A percentile compares a stretch with the other conserved stretches of the same genome.
Conservation (phyloP, 257 asterid species). For the Fraxinus cuspidata region DNA sequence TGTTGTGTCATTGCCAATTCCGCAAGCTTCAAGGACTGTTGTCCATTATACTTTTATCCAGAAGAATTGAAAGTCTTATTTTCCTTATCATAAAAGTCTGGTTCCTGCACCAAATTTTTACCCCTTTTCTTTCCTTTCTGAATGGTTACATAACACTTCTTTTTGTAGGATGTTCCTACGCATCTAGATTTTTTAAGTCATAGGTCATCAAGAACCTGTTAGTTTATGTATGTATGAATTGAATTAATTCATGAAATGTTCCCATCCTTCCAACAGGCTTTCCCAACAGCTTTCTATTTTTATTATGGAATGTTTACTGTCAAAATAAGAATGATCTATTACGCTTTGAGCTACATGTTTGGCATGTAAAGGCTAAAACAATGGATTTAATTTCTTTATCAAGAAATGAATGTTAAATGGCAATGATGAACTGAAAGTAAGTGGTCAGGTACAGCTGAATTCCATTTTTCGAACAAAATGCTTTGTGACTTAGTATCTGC, state of each 20-base stretch:
- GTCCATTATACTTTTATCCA: slow-evolving; percentile 10
- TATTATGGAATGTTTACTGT: neutral
- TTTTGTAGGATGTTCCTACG: neutral
- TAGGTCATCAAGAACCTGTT: slow-evolving; percentile 7
- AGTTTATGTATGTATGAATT: neutral
- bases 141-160: neutral
- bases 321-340: neutral
- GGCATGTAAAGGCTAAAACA: slow-evolving; percentile 5
- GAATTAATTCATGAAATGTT: slow-evolving; percentile 7
- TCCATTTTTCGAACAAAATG: neutral
- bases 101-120: slow-evolving; percentile 6
- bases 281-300: neutral
- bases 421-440: slow-evolving; percentile 13
- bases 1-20: neutral
- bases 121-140: slow-evolving; percentile 4
- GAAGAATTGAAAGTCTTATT: slow-evolving; percentile 12
- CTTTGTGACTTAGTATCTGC: neutral
- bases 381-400: neutral
- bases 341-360: neutral
- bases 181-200: slow-evolving; percentile 11
- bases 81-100: neutral
- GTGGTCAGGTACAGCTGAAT: neutral
- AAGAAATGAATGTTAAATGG: slow-evolving; percentile 10
- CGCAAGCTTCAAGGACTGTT: slow-evolving; percentile 12
- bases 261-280: neutral